Evolutionary conservation across 208 protist species (phyloP).

Genomic region (Crithidia acanthocephali): DNA sequence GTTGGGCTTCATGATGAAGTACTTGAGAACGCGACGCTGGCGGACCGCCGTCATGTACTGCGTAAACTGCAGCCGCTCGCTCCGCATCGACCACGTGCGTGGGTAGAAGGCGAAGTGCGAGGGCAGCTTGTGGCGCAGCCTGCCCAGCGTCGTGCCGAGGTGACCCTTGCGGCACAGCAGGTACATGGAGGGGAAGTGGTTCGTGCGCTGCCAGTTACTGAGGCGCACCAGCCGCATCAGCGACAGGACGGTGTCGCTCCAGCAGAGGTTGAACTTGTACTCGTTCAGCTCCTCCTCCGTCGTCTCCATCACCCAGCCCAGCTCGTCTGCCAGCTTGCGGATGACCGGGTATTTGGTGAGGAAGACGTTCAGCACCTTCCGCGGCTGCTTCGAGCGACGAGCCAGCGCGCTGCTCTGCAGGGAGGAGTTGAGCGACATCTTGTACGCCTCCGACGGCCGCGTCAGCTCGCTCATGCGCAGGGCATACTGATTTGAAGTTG

Average conservation of each 20-base stretch:
- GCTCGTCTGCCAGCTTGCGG: constrained; percentile 67
- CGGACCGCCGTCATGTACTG: constrained; percentile 64
- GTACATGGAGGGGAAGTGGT: constrained; percentile 97
- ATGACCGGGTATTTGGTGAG: constrained; percentile 89
- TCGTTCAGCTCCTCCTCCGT: constrained; percentile 79
- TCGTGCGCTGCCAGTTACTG: constrained; percentile 94
- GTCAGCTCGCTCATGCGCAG: constrained; percentile 46
- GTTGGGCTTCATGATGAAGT: constrained; percentile 96
- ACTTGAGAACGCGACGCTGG: constrained; percentile 56
- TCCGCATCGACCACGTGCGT: constrained; percentile 88
- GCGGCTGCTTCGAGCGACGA: constrained; percentile 43
- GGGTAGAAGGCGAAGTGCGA: constrained; percentile 92
- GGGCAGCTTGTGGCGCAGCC: constrained; percentile 79
- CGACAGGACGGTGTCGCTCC: constrained; percentile 94
- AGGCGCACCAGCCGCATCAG: constrained; percentile 88
- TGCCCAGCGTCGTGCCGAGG: constrained; percentile 91
- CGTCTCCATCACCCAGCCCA: constrained; percentile 80
- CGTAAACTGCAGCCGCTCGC: constrained; percentile 74
- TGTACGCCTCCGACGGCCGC: constrained; percentile 49
- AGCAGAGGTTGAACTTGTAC: constrained; percentile 95
- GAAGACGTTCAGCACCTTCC: constrained; percentile 71
- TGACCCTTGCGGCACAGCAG: constrained; percentile 94
- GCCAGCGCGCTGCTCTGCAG: constrained; percentile 25
- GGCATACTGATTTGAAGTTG: constrained; percentile 16
- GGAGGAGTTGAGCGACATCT: constrained; percentile 38